A percentile compares a stretch with the other conserved stretches of the same genome.
These are phyloP conservation scores for Mucor racemosus DNA, from an alignment of 371 early-diverging fungal species.

Conservation along the genomic window DNA sequence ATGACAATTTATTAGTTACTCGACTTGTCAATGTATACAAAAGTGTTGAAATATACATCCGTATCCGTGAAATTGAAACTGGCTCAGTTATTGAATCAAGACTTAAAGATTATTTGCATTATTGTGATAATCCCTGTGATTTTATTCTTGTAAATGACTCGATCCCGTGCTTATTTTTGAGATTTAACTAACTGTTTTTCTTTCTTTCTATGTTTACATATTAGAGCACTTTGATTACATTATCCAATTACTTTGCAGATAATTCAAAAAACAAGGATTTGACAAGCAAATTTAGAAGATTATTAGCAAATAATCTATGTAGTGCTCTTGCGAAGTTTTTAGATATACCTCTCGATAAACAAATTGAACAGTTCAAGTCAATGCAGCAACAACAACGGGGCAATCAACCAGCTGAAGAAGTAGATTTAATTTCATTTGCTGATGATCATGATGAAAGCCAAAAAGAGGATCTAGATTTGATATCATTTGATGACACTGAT, in stretches of 20 bases:
- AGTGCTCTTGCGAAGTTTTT: slow-evolving; percentile 30
- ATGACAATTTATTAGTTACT: slow-evolving; percentile 24
- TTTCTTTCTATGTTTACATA: not conserved
- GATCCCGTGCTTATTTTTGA: not conserved
- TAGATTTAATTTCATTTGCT: slow-evolving; percentile 38
- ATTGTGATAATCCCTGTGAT: slow-evolving; percentile 34
- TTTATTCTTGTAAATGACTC: slow-evolving; percentile 38
- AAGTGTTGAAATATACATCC: slow-evolving; percentile 33
- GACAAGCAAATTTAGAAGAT: slow-evolving; percentile 36
- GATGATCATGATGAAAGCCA: slow-evolving; percentile 12
- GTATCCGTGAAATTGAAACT: slow-evolving; percentile 42
- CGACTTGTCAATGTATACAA: slow-evolving; percentile 38
- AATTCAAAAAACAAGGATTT: slow-evolving; percentile 28
- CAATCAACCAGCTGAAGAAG: slow-evolving; percentile 6
- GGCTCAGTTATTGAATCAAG: slow-evolving; percentile 27
- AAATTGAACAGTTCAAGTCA: slow-evolving; percentile 4
- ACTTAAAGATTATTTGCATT: slow-evolving; percentile 29
- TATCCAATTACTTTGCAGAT: slow-evolving; percentile 26
- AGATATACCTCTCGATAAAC: slow-evolving; percentile 26
- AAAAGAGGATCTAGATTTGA: slow-evolving; percentile 25
- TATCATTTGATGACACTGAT: slow-evolving; percentile 34
- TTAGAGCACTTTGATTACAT: slow-evolving; percentile 15
- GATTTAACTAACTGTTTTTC: not conserved
- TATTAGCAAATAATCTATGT: slow-evolving; percentile 30
- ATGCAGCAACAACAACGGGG: not conserved